phyloP scores from a whole-genome alignment of 108 stramenopile species.

The Nitzschia sp. region DNA sequence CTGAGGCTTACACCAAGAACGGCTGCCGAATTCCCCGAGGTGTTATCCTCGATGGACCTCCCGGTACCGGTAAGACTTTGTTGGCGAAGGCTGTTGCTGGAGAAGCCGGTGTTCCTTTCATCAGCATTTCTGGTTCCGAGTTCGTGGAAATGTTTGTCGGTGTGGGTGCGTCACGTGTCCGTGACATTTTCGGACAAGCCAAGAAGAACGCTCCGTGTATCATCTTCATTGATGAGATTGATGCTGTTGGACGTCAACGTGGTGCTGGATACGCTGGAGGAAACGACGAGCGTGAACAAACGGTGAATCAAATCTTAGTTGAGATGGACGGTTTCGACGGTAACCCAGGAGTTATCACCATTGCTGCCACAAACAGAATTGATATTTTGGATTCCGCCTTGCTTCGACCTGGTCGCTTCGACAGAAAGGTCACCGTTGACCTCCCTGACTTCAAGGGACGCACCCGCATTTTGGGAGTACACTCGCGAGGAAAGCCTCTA shows the following conservation, averaged over 20 bases:
- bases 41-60: conserved; percentile 82
- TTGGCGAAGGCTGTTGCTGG: conserved; percentile 97
- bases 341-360: conserved; percentile 92
- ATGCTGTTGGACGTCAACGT: conserved; percentile 92
- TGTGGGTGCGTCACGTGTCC: conserved; percentile 94
- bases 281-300: conserved; percentile 95
- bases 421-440: conserved; percentile 94
- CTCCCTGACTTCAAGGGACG: conserved; percentile 95
- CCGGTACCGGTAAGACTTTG: conserved; percentile 90
- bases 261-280: conserved; percentile 94
- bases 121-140: conserved; percentile 91
- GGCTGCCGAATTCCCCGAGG: conserved; percentile 83
- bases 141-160: conserved; percentile 99
- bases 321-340: conserved; percentile 98
- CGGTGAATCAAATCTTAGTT: conserved; percentile 98
- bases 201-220: conserved; percentile 96
- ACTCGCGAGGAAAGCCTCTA: conserved; percentile 91
- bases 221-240: conserved; percentile 98
- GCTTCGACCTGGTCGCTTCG: conserved; percentile 97
- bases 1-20: conserved; percentile 84
- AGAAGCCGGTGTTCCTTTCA: conserved; percentile 97
- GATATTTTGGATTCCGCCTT: conserved; percentile 95
- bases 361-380: conserved; percentile 98
- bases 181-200: conserved; percentile 94
- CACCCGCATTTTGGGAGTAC: conserved; percentile 88